Conservation (phyloP, 1,139 yeast genomes). For the Lodderomyces beijingensis region DNA sequence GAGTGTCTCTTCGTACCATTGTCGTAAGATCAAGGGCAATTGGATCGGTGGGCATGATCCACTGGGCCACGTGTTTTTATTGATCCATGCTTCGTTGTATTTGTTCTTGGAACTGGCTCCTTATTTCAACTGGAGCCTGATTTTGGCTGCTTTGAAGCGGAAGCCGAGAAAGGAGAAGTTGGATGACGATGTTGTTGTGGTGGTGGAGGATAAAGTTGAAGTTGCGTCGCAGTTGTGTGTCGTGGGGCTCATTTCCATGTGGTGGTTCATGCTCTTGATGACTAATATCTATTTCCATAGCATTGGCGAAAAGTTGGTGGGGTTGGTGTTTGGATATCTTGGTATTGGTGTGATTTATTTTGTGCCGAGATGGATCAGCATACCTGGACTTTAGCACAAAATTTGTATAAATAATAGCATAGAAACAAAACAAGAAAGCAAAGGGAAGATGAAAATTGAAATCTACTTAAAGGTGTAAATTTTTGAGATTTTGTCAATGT, state of each 20-base stretch:
- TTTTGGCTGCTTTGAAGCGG: constrained; percentile 41
- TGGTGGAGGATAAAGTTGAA: constrained; percentile 46
- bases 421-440: background rate
- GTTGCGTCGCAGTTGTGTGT: constrained; percentile 29
- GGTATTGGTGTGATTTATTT: constrained; percentile 27
- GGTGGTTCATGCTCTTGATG: constrained; percentile 88
- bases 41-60: constrained; percentile 98
- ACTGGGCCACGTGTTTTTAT: constrained; percentile 84
- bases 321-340: constrained; percentile 56
- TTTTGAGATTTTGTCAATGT: no score
- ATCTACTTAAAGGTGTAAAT: background rate
- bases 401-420: no score
- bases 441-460: background rate
- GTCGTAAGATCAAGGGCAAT: constrained; percentile 59
- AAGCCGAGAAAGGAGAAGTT: constrained; percentile 76
- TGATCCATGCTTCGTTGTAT: constrained; percentile 68
- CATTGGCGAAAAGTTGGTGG: constrained; percentile 64
- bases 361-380: constrained; percentile 8
- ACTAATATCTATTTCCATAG: constrained; percentile 87
- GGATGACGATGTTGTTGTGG: constrained; percentile 58
- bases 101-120: constrained; percentile 62
- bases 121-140: constrained; percentile 26
- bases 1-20: constrained; percentile 42
- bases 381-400: no score
- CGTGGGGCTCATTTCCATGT: constrained; percentile 45